Evolutionary conservation across 345 rosid species (phyloP).

Genomic region (Bretschneidera sinensis): DNA sequence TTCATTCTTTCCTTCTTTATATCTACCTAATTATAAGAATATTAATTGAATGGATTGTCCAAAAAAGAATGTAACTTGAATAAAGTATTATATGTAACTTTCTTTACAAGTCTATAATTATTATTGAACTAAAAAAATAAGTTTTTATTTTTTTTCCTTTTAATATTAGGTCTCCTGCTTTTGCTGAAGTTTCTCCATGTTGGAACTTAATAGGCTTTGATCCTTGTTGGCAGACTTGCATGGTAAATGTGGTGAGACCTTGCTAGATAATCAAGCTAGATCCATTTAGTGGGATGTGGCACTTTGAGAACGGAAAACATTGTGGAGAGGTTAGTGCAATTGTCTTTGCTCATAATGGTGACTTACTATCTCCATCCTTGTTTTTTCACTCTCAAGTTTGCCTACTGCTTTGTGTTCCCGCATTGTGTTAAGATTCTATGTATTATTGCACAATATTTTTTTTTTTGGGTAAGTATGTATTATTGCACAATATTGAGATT

Average conservation of each 20-base stretch:
- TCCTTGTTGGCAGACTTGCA: slow-evolving; percentile 46
- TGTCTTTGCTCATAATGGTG: slow-evolving; percentile 96
- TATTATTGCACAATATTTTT: too few species aligned
- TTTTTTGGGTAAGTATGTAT: too few species aligned
- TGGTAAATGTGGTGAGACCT: slow-evolving; percentile 77
- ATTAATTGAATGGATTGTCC: too few species aligned
- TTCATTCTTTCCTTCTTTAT: too few species aligned
- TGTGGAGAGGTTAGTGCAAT: slow-evolving; percentile 68
- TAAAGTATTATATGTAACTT: too few species aligned
- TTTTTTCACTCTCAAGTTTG: neutral
- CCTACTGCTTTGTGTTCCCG: neutral
- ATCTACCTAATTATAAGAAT: too few species aligned
- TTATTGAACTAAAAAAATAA: too few species aligned
- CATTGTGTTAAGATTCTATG: too few species aligned
- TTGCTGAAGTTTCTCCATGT: too few species aligned
- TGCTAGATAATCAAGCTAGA: slow-evolving; percentile 90
- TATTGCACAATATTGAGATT: too few species aligned
- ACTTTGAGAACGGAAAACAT: slow-evolving; percentile 78
- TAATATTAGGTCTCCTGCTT: neutral
- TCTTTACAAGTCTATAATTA: too few species aligned
- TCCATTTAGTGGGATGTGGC: slow-evolving; percentile 88
- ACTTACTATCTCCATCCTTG: slow-evolving; percentile 1
- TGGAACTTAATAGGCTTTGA: slow-evolving; percentile 3
- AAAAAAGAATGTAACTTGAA: too few species aligned
- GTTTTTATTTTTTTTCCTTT: neutral